A percentile compares a stretch with the other conserved stretches of the same genome.
Conservation (phyloP, 2,329 filamentous ascomycete species). For the Exophiala phaeomuriformis region DNA sequence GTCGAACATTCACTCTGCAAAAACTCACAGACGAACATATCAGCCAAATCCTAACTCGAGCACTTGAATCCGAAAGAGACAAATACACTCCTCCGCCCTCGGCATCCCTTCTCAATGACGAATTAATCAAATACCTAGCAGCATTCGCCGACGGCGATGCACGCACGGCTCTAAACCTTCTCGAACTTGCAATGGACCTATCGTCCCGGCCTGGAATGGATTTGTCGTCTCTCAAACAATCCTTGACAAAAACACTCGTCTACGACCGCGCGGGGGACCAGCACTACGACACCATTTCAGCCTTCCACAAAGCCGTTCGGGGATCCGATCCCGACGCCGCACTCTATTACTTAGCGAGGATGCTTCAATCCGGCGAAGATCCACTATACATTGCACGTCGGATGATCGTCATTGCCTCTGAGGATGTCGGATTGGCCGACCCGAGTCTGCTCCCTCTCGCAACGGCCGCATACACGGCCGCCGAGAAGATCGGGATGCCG, state of each 20-base stretch:
- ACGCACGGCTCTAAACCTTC: slow-evolving; percentile 80
- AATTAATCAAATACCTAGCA: slow-evolving; percentile 73
- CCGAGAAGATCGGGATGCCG: slow-evolving; percentile 89
- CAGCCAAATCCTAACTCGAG: slow-evolving; percentile 65
- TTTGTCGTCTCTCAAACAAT: slow-evolving; percentile 67
- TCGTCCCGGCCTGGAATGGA: slow-evolving; percentile 59
- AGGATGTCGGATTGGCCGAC: slow-evolving; percentile 88
- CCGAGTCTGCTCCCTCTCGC: slow-evolving; percentile 75
- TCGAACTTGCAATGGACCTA: slow-evolving; percentile 73
- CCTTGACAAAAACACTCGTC: slow-evolving; percentile 83
- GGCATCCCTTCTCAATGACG: slow-evolving; percentile 58
- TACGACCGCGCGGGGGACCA: slow-evolving; percentile 94
- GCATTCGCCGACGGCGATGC: slow-evolving; percentile 88
- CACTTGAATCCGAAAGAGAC: slow-evolving; percentile 48
- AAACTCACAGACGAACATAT: slow-evolving; percentile 68
- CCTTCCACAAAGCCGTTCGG: slow-evolving; percentile 91
- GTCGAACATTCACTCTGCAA: slow-evolving; percentile 78
- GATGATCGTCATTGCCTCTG: slow-evolving; percentile 88
- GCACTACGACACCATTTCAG: slow-evolving; percentile 95
- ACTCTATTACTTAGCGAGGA: slow-evolving; percentile 88
- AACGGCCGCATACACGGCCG: slow-evolving; percentile 76
- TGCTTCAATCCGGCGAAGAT: slow-evolving; percentile 93
- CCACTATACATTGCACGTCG: slow-evolving; percentile 85
- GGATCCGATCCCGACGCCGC: slow-evolving; percentile 80
- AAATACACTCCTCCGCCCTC: slow-evolving; percentile 38